Evolutionary conservation across 2,329 filamentous ascomycete genomes (phyloP).

Genomic region (Ophiocordyceps polyrhachis-furcata): DNA sequence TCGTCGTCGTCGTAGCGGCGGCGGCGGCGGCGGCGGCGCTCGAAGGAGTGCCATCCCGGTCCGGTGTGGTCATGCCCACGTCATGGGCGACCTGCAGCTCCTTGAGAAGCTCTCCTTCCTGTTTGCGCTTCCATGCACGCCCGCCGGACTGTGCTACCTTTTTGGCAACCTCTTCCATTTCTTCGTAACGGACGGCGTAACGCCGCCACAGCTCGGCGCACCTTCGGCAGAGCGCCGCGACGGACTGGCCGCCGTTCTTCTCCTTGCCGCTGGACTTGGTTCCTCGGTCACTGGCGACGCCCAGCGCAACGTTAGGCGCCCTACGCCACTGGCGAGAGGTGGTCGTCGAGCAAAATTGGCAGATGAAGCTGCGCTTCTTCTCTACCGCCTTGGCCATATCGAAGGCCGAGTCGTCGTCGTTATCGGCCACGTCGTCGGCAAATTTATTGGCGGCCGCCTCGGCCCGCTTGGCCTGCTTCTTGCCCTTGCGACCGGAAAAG

Average conservation of each 20-base stretch:
- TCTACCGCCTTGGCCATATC: conserved; percentile 67
- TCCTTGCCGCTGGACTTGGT: conserved; percentile 48
- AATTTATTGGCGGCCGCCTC: conserved; percentile 57
- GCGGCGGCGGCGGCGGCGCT: conserved; percentile 9
- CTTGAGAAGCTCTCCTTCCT: conserved; percentile 78
- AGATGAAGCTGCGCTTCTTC: conserved; percentile 71
- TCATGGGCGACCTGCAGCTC: conserved; percentile 51
- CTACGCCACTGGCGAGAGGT: conserved; percentile 79
- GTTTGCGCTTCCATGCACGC: conserved; percentile 68
- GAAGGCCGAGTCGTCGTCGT: conserved; percentile 88
- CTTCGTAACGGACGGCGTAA: conserved; percentile 91
- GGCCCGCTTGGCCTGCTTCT: conserved; percentile 63
- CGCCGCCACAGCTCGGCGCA: conserved; percentile 90
- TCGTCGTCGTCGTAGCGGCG: conserved; percentile 5
- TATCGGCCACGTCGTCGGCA: conserved; percentile 81
- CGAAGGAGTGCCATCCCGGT: conserved; percentile 20
- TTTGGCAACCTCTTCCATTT: conserved; percentile 76
- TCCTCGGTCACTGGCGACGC: conserved; percentile 45
- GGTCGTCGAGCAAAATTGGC: conserved; percentile 77
- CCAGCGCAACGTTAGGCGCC: conserved; percentile 59
- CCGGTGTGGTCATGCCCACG: conserved; percentile 25
- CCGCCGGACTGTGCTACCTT: conserved; percentile 67
- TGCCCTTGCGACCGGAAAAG: conserved; percentile 72
- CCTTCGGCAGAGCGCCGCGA: conserved; percentile 71
- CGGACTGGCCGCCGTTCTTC: conserved; percentile 46